These are phyloP conservation scores for Roridomyces roridus DNA, from an alignment of 768 basidiomycete genomes.

Conservation along the genomic window DNA sequence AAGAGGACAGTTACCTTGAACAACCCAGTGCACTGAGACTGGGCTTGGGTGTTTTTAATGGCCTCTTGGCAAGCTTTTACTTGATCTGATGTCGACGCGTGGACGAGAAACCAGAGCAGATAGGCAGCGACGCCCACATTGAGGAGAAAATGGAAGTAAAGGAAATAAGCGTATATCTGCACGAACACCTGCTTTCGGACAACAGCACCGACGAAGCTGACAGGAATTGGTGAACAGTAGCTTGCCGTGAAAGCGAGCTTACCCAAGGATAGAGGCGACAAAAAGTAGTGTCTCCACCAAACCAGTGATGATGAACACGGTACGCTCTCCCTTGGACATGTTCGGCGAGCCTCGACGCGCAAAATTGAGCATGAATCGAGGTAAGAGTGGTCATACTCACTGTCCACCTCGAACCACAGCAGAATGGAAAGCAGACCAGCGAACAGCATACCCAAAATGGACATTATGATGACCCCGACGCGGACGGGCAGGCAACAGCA, in stretches of 20 bases:
- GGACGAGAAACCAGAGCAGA: conserved; percentile 55
- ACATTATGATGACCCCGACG: conserved; percentile 62
- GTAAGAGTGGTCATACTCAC: conserved; percentile 44
- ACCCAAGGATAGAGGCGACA: conserved; percentile 64
- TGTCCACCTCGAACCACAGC: conserved; percentile 67
- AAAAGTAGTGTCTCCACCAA: conserved; percentile 61
- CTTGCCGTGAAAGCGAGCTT: conserved; percentile 19
- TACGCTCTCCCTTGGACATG: conserved; percentile 40
- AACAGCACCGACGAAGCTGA: conserved; percentile 67
- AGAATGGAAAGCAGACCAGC: conserved; percentile 58
- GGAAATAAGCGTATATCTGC: conserved; percentile 59
- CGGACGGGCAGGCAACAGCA: conserved; percentile 69
- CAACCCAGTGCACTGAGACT: conserved; percentile 52
- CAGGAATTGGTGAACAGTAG: not conserved
- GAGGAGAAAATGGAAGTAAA: conserved; percentile 63
- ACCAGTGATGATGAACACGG: conserved; percentile 55
- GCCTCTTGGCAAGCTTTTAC: conserved; percentile 51
- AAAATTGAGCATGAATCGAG: not conserved
- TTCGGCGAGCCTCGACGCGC: conserved; percentile 37
- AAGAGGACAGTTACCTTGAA: conserved; percentile 27
- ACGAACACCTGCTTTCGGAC: conserved; percentile 68
- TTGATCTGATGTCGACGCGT: conserved; percentile 49
- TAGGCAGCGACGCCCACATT: conserved; percentile 59
- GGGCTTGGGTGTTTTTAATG: conserved; percentile 44
- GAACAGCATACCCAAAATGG: conserved; percentile 58